Conservation (phyloP, 768 basidiomycete species). For the Clathrus columnatus region DNA sequence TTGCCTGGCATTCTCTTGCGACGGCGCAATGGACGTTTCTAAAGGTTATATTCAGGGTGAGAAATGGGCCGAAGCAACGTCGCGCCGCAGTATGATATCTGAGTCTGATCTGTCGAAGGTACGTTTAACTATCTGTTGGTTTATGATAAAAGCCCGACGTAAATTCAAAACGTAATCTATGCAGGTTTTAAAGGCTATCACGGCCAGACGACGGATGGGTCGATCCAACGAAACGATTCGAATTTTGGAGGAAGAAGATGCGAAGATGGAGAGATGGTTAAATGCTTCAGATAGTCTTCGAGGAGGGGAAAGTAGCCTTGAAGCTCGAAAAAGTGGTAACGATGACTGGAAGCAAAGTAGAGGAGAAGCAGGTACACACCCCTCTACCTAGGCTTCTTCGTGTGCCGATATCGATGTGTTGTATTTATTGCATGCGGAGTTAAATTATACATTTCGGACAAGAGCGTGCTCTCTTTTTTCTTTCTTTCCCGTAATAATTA, state of each 20-base stretch:
- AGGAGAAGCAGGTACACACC: slow-evolving; percentile 20
- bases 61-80: slow-evolving; percentile 6
- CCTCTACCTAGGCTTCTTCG: not conserved
- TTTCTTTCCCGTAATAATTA: no score
- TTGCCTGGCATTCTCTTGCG: slow-evolving; percentile 17
- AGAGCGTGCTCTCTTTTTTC: not conserved
- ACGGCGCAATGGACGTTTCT: slow-evolving; percentile 20
- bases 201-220: slow-evolving; percentile 15
- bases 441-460: not conserved
- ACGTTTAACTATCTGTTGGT: slow-evolving; percentile 6
- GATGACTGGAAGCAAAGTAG: slow-evolving; percentile 26
- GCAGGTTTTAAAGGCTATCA: slow-evolving; percentile 19
- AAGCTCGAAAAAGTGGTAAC: slow-evolving; percentile 24
- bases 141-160: not conserved
- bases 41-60: slow-evolving; percentile 13
- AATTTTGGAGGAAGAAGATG: slow-evolving; percentile 20
- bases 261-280: slow-evolving; percentile 15
- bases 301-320: slow-evolving; percentile 14
- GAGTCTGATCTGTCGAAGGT: slow-evolving; percentile 19
- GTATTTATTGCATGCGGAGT: no score
- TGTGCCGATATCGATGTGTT: no score
- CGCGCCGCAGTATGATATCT: slow-evolving; percentile 11
- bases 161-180: not conserved
- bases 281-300: slow-evolving; percentile 14
- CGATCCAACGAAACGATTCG: slow-evolving; percentile 10